Conservation (phyloP, 2,329 filamentous ascomycete species). For the Xylariaceae sp. region DNA sequence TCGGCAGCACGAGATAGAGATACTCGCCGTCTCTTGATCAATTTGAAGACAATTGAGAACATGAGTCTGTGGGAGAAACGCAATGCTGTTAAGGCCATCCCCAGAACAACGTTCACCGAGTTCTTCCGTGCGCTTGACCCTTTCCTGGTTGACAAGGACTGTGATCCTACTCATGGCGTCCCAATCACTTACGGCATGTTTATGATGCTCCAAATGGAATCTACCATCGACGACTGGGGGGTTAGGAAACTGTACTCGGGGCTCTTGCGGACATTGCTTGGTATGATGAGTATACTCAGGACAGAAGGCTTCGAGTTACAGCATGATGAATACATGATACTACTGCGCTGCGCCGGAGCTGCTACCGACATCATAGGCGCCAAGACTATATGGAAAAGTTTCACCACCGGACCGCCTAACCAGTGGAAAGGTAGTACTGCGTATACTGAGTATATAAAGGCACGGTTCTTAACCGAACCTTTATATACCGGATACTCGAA, state of each 20-base stretch:
- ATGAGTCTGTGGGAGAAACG: conserved; percentile 25
- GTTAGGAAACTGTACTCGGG: conserved; percentile 39
- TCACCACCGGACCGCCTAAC: conserved; percentile 17
- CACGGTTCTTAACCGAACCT: conserved; percentile 44
- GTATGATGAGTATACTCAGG: conserved; percentile 33
- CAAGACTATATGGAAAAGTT: conserved; percentile 34
- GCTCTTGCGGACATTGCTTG: conserved; percentile 35
- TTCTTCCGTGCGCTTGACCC: conserved; percentile 62
- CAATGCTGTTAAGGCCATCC: conserved; percentile 38
- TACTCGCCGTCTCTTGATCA: conserved; percentile 17
- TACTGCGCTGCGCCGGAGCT: conserved; percentile 47
- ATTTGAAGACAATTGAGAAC: conserved; percentile 18
- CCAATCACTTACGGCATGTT: conserved; percentile 38
- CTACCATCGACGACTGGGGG: conserved; percentile 41
- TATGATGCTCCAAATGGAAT: conserved; percentile 35
- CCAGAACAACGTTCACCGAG: conserved; percentile 57
- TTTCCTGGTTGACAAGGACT: conserved; percentile 40
- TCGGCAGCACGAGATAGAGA: conserved; percentile 21
- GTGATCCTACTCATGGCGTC: conserved; percentile 46
- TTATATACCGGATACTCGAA: conserved; percentile 46
- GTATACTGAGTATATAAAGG: conserved; percentile 45
- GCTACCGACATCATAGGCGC: conserved; percentile 34
- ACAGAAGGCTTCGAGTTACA: conserved; percentile 26
- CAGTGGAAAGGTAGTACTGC: conserved; percentile 21
- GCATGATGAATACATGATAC: conserved; percentile 40